These are phyloP conservation scores for sorghum (Sorghum bicolor) DNA, from an alignment of 176 grass and related monocot genomes.

Conservation along the genomic window DNA sequence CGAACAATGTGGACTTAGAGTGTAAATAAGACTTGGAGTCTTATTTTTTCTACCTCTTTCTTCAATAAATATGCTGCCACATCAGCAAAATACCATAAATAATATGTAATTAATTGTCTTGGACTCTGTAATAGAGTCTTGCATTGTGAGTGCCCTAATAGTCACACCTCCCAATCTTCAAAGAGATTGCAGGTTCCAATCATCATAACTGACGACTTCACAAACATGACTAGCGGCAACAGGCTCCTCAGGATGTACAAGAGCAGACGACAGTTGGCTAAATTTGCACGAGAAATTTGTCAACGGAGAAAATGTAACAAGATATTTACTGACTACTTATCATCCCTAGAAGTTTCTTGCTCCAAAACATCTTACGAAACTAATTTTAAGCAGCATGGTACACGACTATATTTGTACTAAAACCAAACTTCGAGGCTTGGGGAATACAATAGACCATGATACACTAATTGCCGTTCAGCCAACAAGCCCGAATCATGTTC, in stretches of 20 bases:
- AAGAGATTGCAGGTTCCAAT: not conserved
- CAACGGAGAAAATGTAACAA: not conserved
- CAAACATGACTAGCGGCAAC: not conserved
- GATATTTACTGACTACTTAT: not conserved
- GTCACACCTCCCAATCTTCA: not conserved
- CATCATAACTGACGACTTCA: not conserved
- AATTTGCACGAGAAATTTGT: not conserved
- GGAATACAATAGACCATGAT: not conserved
- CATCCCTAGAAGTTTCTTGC: not conserved
- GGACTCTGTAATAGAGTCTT: too few relatives aligned
- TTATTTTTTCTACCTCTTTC: too few relatives aligned
- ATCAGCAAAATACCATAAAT: too few relatives aligned
- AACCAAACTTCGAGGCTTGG: not conserved
- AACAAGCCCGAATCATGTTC: not conserved
- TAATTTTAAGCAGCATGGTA: not conserved
- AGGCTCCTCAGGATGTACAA: not conserved
- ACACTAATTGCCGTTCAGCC: not conserved
- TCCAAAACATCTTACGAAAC: conserved; percentile 1
- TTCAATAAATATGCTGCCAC: too few relatives aligned
- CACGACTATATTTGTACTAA: conserved; percentile 23
- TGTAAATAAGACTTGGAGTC: too few relatives aligned
- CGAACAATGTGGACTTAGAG: too few relatives aligned
- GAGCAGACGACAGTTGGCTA: not conserved
- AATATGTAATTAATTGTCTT: too few relatives aligned
- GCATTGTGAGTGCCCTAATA: too few relatives aligned